A percentile compares a stretch with the other conserved stretches of the same genome.
Conservation (phyloP, 805 yeast species). For the Myxozyma sirexii region DNA sequence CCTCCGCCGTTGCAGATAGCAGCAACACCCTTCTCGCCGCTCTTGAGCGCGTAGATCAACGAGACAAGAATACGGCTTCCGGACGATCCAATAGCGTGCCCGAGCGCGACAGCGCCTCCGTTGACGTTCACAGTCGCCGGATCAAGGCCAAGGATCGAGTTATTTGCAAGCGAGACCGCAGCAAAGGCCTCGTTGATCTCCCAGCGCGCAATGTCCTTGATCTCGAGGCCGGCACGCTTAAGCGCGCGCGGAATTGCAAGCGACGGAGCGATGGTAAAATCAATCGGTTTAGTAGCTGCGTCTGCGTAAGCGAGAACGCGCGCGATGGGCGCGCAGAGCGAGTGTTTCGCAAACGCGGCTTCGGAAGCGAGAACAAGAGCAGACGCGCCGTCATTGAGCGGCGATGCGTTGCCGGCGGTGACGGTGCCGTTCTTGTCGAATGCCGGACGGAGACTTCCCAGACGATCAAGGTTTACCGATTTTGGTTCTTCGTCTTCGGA, state of each 20-base stretch:
- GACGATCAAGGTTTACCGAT: constrained; percentile 69
- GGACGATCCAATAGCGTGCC: constrained; percentile 93
- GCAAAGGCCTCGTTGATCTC: constrained; percentile 96
- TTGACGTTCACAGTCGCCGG: constrained; percentile 77
- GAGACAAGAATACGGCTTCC: constrained; percentile 87
- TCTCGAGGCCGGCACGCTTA: constrained; percentile 69
- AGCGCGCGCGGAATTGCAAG: constrained; percentile 90
- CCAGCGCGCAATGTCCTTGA: constrained; percentile 73
- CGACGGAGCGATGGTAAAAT: constrained; percentile 92
- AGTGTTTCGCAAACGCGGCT: constrained; percentile 46
- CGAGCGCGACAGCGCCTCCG: constrained; percentile 96
- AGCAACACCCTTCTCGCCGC: constrained; percentile 86
- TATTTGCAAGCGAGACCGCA: constrained; percentile 87
- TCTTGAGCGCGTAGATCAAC: constrained; percentile 47
- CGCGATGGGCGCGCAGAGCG: constrained; percentile 64
- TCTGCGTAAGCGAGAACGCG: constrained; percentile 90
- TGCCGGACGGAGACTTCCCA: constrained; percentile 80
- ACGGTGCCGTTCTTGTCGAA: constrained; percentile 93
- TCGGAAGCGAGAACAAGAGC: constrained; percentile 85
- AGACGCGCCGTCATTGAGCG: constrained; percentile 94
- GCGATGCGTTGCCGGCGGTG: constrained; percentile 93
- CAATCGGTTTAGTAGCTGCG: constrained; percentile 89
- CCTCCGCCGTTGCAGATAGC: constrained; percentile 99
- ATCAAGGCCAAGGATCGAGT: constrained; percentile 63
- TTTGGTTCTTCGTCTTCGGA: constrained; percentile 75